These are phyloP conservation scores for Stachybotrys chartarum DNA, from an alignment of 2,329 filamentous ascomycete genomes.

Conservation along the genomic window DNA sequence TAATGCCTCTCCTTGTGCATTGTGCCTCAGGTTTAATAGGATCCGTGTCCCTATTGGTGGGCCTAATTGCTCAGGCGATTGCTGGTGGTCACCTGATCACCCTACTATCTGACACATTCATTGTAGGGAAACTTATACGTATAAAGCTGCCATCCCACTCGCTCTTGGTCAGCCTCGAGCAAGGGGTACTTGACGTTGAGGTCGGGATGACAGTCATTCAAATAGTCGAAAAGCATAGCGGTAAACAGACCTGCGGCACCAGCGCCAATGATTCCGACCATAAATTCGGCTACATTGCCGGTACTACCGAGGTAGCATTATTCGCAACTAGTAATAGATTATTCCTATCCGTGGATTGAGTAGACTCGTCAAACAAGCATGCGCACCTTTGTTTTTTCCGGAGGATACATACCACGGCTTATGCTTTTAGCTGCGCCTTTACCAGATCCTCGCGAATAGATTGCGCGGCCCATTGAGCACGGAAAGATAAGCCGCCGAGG, in stretches of 20 bases:
- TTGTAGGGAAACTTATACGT: slow-evolving; percentile 26
- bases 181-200: slow-evolving; percentile 28
- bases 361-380: background rate
- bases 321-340: background rate
- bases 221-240: slow-evolving; percentile 23
- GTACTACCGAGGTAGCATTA: background rate
- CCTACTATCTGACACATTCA: too few relatives aligned
- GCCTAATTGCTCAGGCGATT: too few relatives aligned
- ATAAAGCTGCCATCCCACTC: slow-evolving; percentile 28
- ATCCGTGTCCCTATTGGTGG: too few relatives aligned
- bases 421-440: background rate
- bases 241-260: slow-evolving; percentile 28
- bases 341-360: background rate
- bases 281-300: slow-evolving; percentile 6
- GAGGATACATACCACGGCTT: background rate
- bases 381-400: background rate
- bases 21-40: too few relatives aligned
- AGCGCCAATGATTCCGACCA: slow-evolving; percentile 28
- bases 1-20: too few relatives aligned
- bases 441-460: background rate
- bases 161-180: slow-evolving; percentile 21
- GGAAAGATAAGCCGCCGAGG: background rate
- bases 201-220: slow-evolving; percentile 7
- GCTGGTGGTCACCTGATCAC: too few relatives aligned
- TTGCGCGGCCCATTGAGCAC: background rate